Conservation (phyloP, 345 rosid species). For the Lagerstroemia speciosa region DNA sequence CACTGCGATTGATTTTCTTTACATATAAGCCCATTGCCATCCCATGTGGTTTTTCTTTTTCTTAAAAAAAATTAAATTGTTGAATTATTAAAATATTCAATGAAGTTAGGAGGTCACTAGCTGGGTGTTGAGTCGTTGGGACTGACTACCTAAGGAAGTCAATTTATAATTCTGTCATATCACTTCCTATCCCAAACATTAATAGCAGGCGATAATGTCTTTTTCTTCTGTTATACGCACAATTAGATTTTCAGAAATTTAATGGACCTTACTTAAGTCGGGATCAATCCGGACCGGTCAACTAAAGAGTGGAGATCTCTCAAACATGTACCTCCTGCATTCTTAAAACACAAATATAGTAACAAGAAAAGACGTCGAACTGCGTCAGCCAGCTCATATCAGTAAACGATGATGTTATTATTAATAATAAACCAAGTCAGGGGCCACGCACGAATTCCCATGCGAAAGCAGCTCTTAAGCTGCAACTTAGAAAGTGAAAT, state of each 20-base stretch:
- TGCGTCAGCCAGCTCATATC: too few species aligned
- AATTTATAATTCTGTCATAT: not conserved
- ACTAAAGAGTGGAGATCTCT: too few species aligned
- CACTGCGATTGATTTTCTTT: too few species aligned
- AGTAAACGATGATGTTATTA: too few species aligned
- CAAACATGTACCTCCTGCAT: too few species aligned
- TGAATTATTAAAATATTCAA: not conserved
- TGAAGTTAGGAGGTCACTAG: not conserved
- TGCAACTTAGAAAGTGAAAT: not conserved
- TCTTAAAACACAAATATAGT: too few species aligned
- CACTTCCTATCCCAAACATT: not conserved
- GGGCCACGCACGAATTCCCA: not conserved
- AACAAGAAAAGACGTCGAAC: too few species aligned
- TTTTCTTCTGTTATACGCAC: too few species aligned
- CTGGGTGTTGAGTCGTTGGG: not conserved
- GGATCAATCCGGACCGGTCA: too few species aligned
- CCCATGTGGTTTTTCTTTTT: not conserved
- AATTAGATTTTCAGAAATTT: too few species aligned
- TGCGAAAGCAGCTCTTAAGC: not conserved
- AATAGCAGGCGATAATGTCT: not conserved
- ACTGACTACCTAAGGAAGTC: slow-evolving; percentile 1
- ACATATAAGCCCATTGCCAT: not conserved
- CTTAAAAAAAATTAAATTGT: too few species aligned
- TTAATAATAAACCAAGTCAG: not conserved
- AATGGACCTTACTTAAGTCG: too few species aligned